Evolutionary conservation across 1,284 basidiomycete genomes (phyloP), one percentile per base, ranked within the genome.

Genomic region (Coriolopsis trogii): DNA sequence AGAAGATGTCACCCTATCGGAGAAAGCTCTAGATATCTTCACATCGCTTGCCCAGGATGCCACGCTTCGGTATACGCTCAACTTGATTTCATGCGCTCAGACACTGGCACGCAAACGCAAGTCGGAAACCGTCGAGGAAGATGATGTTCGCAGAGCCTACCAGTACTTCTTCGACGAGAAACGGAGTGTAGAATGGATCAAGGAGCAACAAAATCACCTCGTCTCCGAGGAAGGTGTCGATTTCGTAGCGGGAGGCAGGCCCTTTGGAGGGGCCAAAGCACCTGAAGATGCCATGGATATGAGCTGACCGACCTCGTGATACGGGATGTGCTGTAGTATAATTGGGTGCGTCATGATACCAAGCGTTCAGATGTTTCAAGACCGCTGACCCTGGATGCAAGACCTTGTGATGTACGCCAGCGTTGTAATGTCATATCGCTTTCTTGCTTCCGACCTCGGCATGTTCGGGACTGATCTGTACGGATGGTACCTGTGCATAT

Each of bases 121-220:
- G 67, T 77, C 84, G 15, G 76, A 85, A 65, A 65, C 78, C 24
- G 92, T 97, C 9, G 89, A 89, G 41, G 87, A 92, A 1, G 86
- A 89, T 46, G 95, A 97, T 68, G 78, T 98, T 41, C 77, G 89
- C 33, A 77, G 89, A 49, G 91, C 88, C 4, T 98, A 97, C 67
- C 79, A 79, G 40, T 94, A 93, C 67, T 99, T 98, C 73, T 87
- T 95, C 76, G 95, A 99, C 68, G 95, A 97, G 67, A 94, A 95
- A 72, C 79, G 96, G 56, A 95, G 92, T 62, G 90, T 97, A 25
- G 85, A 95, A 66, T 99, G 95, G 85, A 75, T 98, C 77, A 96
- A 85, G 81, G 93, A 84, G 70, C 89, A 82, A 75, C 90, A 81
- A 67, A 90, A 86, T 0, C 66, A 72, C n/a, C 71, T 90, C 51